A percentile compares a stretch with the other conserved stretches of the same genome.
Conservation (phyloP, 805 yeast genomes). For the Grigorovia humatica region DNA sequence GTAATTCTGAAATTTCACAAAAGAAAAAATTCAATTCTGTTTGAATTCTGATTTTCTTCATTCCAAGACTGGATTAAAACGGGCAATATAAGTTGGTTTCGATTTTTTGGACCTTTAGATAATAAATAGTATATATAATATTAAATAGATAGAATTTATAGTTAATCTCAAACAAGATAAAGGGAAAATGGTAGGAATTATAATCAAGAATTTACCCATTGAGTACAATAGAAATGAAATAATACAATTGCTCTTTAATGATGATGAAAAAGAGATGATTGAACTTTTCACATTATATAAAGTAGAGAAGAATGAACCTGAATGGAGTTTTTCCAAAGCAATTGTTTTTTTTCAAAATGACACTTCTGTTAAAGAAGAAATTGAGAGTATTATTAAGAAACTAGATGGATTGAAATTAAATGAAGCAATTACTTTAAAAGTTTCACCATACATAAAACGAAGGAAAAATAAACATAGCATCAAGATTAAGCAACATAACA, state of each 20-base stretch:
- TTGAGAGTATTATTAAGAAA: neutral
- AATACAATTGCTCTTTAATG: neutral
- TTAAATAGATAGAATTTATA: neutral
- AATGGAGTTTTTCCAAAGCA: neutral
- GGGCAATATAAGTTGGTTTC: too few species aligned
- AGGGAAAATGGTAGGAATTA: neutral
- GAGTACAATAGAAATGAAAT: neutral
- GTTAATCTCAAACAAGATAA: neutral
- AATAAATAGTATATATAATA: too few species aligned
- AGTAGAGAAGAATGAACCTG: neutral
- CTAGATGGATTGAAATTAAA: neutral
- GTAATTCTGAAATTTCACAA: neutral
- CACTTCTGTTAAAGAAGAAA: neutral
- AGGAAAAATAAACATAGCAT: neutral
- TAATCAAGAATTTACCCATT: neutral
- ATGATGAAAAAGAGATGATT: neutral
- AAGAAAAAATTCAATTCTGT: too few species aligned
- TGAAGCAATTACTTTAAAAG: neutral
- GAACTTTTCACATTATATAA: neutral
- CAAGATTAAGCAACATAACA: neutral
- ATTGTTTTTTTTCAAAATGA: neutral
- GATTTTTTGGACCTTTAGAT: too few species aligned
- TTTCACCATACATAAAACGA: neutral
- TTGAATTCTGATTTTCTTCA: too few species aligned
- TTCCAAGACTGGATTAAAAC: too few species aligned